Conservation (phyloP, 805 yeast genomes). For the Candida taoyuanica region DNA sequence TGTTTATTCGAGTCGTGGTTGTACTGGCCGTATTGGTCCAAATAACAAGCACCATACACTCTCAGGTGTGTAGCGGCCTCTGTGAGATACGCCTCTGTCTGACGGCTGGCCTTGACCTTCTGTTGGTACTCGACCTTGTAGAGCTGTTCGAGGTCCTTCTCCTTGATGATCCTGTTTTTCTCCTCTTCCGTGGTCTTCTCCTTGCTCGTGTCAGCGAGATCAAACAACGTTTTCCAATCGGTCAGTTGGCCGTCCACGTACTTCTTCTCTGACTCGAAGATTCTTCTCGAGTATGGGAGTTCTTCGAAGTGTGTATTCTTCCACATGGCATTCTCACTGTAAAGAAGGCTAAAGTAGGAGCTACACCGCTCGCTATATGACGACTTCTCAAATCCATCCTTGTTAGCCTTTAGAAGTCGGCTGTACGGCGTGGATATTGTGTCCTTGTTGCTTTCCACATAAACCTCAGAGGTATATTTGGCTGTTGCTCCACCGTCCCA, state of each 20-base stretch:
- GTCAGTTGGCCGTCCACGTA: constrained; percentile 17
- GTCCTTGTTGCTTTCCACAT: constrained; percentile 3
- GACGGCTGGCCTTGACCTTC: constrained; percentile 15
- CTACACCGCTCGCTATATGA: constrained; percentile 26
- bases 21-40: constrained; percentile 18
- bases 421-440: constrained; percentile 8
- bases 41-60: constrained; percentile 27
- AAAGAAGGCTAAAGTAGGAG: constrained; percentile 27
- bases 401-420: constrained; percentile 3
- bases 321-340: constrained; percentile 22
- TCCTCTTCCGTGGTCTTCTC: constrained; percentile 16
- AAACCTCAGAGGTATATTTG: no score
- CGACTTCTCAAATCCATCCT: constrained; percentile 1
- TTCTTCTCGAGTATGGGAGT: constrained; percentile 17
- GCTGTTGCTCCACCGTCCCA: no score
- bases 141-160: constrained; percentile 12
- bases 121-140: constrained; percentile 18
- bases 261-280: constrained; percentile 19
- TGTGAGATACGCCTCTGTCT: constrained; percentile 22
- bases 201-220: constrained; percentile 8
- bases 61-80: constrained; percentile 27
- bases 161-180: constrained; percentile 12
- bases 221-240: constrained; percentile 10
- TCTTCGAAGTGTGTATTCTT: constrained; percentile 17
- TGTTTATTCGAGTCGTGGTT: constrained; percentile 1